These are phyloP conservation scores for Boechera stricta DNA, from an alignment of 345 rosid genomes.

Conservation along the genomic window DNA sequence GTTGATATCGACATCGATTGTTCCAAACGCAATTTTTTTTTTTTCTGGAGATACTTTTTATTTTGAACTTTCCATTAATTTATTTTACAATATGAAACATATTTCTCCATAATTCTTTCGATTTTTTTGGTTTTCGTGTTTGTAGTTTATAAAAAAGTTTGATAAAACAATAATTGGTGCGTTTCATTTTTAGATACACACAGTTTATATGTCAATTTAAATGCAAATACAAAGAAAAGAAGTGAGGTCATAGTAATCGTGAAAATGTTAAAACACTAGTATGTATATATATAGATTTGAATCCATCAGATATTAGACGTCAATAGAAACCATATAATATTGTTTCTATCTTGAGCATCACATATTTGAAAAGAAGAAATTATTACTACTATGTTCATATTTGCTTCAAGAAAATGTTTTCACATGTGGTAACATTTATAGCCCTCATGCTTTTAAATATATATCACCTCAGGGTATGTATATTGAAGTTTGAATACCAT, in stretches of 20 bases:
- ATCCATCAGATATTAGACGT: not conserved
- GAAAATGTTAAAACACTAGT: slow-evolving; percentile 1
- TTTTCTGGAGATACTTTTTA: not conserved
- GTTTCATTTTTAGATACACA: not conserved
- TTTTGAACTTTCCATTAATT: not conserved
- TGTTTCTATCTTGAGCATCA: slow-evolving; percentile 5
- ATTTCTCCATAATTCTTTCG: not conserved
- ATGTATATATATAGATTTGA: not conserved
- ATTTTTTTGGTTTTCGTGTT: not conserved
- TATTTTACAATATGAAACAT: not conserved
- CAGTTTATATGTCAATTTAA: not conserved
- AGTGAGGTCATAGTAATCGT: not conserved
- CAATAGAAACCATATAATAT: not conserved
- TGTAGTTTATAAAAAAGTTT: not conserved
- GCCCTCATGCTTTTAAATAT: not conserved
- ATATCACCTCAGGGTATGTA: not conserved
- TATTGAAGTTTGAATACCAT: not conserved
- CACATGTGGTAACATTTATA: slow-evolving; percentile 23
- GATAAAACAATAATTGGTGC: not conserved
- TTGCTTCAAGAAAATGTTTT: slow-evolving; percentile 6
- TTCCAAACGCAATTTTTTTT: not conserved
- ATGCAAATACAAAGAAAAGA: not conserved
- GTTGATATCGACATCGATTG: not conserved
- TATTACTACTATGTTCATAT: not conserved
- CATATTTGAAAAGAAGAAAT: not conserved